Evolutionary conservation across 768 basidiomycete species (phyloP).

Genomic region (Tremella mesenterica): DNA sequence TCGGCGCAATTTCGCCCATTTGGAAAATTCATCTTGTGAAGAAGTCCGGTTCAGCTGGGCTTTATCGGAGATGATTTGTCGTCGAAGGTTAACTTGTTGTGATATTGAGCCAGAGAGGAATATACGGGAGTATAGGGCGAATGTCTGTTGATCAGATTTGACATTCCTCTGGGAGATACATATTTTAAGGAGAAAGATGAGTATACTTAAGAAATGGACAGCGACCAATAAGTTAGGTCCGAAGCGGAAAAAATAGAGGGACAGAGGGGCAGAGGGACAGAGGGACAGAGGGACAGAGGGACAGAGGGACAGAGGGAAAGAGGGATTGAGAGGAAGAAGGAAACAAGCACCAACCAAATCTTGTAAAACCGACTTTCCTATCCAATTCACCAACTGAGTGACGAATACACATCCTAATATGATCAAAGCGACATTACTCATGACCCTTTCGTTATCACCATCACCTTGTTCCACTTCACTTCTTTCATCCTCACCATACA

Average conservation of each 20-base stretch:
- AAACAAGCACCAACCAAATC: conserved; percentile 57
- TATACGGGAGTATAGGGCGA: conserved; percentile 59
- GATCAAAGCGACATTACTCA: conserved; percentile 56
- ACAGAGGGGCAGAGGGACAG: conserved; percentile 5
- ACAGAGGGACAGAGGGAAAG: not conserved
- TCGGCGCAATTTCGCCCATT: conserved; percentile 89
- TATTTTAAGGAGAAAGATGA: no score
- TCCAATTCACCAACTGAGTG: conserved; percentile 77
- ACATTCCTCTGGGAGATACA: not conserved
- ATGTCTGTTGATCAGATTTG: conserved; percentile 53
- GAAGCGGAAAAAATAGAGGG: not conserved
- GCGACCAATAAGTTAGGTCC: not conserved
- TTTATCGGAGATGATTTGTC: conserved; percentile 68
- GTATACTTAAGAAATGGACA: no score
- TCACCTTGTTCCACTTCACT: no score
- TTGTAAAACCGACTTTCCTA: conserved; percentile 73
- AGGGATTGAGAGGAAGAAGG: not conserved
- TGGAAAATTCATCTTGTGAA: conserved; percentile 95
- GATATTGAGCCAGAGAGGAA: conserved; percentile 54
- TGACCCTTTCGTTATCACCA: no score
- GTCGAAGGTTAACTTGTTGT: conserved; percentile 64
- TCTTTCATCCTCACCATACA: no score
- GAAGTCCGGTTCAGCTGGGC: conserved; percentile 79
- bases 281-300: not conserved
- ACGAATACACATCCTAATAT: conserved; percentile 75